Conservation (phyloP, 2,329 filamentous ascomycete species). For the Cladophialophora chaetospira region DNA sequence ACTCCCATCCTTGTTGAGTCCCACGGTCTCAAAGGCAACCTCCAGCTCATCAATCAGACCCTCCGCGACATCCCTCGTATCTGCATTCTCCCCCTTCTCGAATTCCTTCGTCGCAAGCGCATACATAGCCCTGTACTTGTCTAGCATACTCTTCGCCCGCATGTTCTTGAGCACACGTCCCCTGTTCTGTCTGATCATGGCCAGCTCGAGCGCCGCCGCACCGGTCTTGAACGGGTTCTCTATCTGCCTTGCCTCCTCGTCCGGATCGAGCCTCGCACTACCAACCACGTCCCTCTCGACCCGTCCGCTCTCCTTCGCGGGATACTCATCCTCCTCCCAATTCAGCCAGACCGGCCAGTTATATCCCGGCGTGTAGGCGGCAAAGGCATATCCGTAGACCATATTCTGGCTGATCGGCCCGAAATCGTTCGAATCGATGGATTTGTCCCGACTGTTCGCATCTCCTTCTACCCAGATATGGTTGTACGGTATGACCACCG, state of each 20-base stretch:
- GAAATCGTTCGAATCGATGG: slow-evolving; percentile 84
- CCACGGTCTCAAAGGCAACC: slow-evolving; percentile 19
- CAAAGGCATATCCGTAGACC: slow-evolving; percentile 72
- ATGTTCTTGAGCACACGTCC: slow-evolving; percentile 11
- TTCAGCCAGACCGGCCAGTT: slow-evolving; percentile 50
- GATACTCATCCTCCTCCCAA: slow-evolving; percentile 44
- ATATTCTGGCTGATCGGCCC: slow-evolving; percentile 77
- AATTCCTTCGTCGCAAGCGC: slow-evolving; percentile 18
- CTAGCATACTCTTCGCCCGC: slow-evolving; percentile 13
- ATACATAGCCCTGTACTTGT: slow-evolving; percentile 20
- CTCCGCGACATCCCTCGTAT: slow-evolving; percentile 23
- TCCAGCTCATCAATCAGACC: slow-evolving; percentile 26
- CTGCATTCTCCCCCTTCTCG: slow-evolving; percentile 14
- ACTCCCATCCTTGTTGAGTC: slow-evolving; percentile 20
- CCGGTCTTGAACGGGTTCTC: slow-evolving; percentile 19
- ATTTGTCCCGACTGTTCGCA: slow-evolving; percentile 66
- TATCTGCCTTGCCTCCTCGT: slow-evolving; percentile 6
- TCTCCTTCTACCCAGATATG: slow-evolving; percentile 98
- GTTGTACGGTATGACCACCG: slow-evolving; percentile 71
- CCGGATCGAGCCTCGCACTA: slow-evolving; percentile 25
- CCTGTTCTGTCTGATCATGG: slow-evolving; percentile 13
- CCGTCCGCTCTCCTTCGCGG: slow-evolving; percentile 30
- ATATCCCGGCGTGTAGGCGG: slow-evolving; percentile 68
- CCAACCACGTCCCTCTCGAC: slow-evolving; percentile 32
- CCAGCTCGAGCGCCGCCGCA: slow-evolving; percentile 19